Evolutionary conservation across 768 basidiomycete species (phyloP).

Genomic region (Hypholoma fasciculare): DNA sequence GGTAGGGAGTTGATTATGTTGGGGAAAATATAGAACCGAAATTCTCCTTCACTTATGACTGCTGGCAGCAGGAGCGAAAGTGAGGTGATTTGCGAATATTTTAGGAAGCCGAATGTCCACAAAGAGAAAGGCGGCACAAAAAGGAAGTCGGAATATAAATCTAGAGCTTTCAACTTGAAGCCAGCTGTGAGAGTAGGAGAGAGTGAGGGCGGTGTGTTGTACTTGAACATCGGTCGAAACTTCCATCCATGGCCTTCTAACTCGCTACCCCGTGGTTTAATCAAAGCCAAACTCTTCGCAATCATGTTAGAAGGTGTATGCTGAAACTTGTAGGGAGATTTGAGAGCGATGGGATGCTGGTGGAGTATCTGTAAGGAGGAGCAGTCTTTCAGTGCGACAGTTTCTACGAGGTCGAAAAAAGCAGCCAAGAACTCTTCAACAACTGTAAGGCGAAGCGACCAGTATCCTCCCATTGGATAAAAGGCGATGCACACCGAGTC

Average conservation of each 20-base stretch:
- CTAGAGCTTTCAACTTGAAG: conserved; percentile 2
- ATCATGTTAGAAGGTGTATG: neutral
- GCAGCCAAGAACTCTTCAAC: conserved; percentile 6
- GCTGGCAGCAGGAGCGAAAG: conserved; percentile 9
- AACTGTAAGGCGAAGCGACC: conserved; percentile 4
- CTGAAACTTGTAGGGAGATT: conserved; percentile 8
- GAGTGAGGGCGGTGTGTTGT: neutral
- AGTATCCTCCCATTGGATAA: conserved; percentile 4
- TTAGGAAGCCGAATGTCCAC: conserved; percentile 11
- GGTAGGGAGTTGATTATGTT: conserved; percentile 6
- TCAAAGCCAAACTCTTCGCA: neutral
- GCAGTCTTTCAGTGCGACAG: conserved; percentile 4
- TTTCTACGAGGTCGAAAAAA: conserved; percentile 6
- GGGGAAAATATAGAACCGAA: conserved; percentile 10
- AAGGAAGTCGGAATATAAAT: conserved; percentile 10
- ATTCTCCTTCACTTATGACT: conserved; percentile 7
- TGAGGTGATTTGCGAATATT: conserved; percentile 7
- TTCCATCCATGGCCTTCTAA: conserved; percentile 10
- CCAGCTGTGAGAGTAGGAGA: neutral
- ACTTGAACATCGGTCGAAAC: conserved; percentile 1
- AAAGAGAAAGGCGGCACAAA: conserved; percentile 12
- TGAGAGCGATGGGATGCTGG: conserved; percentile 3
- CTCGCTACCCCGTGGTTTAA: neutral
- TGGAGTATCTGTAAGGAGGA: conserved; percentile 6
- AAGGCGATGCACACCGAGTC: conserved; percentile 9